Evolutionary conservation across 352 stramenopile genomes (phyloP).

Genomic region (Pythium plurisporium): DNA sequence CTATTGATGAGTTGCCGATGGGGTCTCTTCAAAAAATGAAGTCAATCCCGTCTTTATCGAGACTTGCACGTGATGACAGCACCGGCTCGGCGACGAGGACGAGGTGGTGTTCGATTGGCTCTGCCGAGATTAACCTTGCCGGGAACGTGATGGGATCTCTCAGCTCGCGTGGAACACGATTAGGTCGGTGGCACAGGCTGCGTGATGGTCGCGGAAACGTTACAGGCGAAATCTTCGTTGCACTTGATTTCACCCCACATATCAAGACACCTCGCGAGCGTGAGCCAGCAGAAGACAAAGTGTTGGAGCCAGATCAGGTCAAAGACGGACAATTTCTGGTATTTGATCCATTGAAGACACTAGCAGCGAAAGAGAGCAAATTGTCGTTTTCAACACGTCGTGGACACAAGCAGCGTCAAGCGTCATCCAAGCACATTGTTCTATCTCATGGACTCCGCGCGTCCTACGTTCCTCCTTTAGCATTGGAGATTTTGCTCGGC

Average conservation of each 20-base stretch:
- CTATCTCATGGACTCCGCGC: conserved; percentile 70
- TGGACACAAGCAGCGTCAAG: conserved; percentile 16
- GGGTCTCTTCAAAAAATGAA: background rate
- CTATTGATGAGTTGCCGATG: conserved; percentile 17
- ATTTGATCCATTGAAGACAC: conserved; percentile 84
- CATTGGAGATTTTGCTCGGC: conserved; percentile 81
- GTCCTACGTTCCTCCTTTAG: conserved; percentile 81
- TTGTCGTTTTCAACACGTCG: conserved; percentile 7
- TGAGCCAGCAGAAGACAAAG: conserved; percentile 25
- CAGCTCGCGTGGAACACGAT: conserved; percentile 50
- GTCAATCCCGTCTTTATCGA: conserved; percentile 9
- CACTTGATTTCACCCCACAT: conserved; percentile 72
- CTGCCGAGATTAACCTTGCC: conserved; percentile 80
- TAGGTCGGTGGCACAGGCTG: conserved; percentile 83
- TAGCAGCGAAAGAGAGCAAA: conserved; percentile 48
- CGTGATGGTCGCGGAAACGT: conserved; percentile 72
- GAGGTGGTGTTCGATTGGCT: conserved; percentile 75
- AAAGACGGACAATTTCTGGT: conserved; percentile 81
- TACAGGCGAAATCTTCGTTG: conserved; percentile 82
- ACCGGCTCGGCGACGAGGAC: conserved; percentile 37
- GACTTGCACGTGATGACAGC: conserved; percentile 48
- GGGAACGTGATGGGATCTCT: conserved; percentile 80
- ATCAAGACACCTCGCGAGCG: conserved; percentile 18
- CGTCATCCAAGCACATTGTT: conserved; percentile 51
- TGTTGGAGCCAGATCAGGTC: conserved; percentile 66